Conservation (phyloP, 441 rosid genomes). For the Gossypium trilobum region DNA sequence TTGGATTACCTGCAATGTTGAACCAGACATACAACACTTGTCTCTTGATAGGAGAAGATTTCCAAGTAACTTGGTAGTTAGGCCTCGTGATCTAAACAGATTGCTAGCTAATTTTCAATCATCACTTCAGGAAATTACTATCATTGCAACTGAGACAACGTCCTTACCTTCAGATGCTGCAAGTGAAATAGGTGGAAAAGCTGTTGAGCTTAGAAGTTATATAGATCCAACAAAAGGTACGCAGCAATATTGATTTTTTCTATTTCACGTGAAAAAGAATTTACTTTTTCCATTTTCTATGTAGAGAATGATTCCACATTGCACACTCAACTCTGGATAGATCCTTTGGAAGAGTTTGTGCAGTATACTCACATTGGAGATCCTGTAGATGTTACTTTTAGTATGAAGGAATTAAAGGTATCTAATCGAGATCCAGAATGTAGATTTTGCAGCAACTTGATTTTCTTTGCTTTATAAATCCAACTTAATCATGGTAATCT, state of each 20-base stretch:
- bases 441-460: constrained; percentile 7
- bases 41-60: constrained; percentile 73
- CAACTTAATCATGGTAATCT: neutral
- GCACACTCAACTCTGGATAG: constrained; percentile 88
- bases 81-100: constrained; percentile 73
- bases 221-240: constrained; percentile 80
- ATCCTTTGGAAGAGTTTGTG: constrained; percentile 83
- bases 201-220: constrained; percentile 83
- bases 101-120: constrained; percentile 80
- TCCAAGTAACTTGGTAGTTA: constrained; percentile 62
- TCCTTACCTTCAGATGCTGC: constrained; percentile 60
- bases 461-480: neutral
- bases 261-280: neutral
- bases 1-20: constrained; percentile 85
- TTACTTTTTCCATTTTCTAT: constrained; percentile 19
- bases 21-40: constrained; percentile 70
- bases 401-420: constrained; percentile 78
- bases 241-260: neutral
- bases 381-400: constrained; percentile 79
- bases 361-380: constrained; percentile 68
- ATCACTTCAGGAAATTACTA: constrained; percentile 88
- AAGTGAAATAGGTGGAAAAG: constrained; percentile 75
- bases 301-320: constrained; percentile 70
- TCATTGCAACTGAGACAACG: constrained; percentile 72
- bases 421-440: neutral